Evolutionary conservation across 495 filamentous ascomycete genomes (phyloP).

Genomic region (Penicillium antarcticum): DNA sequence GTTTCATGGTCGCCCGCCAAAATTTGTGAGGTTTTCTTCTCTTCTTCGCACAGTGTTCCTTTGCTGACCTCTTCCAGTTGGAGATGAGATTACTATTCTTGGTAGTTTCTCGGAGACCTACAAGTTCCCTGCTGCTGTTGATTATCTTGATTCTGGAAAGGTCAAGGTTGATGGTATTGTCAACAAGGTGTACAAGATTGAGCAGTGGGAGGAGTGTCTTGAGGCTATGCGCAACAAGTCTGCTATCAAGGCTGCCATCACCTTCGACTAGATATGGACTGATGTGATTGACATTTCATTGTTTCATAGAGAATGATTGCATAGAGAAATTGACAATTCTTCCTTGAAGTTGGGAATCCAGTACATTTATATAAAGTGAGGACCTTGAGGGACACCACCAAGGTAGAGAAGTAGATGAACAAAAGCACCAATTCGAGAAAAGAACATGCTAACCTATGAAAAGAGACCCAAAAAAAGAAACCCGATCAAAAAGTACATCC

Average conservation of each 20-base stretch:
- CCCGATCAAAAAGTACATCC: too few relatives aligned
- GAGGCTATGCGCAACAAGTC: constrained; percentile 56
- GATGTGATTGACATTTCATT: not conserved
- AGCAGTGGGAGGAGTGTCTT: constrained; percentile 43
- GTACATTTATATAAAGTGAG: not conserved
- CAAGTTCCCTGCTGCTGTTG: constrained; percentile 70
- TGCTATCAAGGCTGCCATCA: constrained; percentile 69
- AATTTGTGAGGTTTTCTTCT: constrained; percentile 46
- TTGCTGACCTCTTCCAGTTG: constrained; percentile 20
- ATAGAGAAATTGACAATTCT: constrained; percentile 6
- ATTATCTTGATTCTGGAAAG: constrained; percentile 65
- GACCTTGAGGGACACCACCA: constrained; percentile 4
- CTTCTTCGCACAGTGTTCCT: not conserved
- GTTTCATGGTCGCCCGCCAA: constrained; percentile 66
- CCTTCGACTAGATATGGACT: constrained; percentile 51
- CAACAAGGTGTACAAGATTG: constrained; percentile 49
- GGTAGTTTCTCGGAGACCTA: constrained; percentile 68
- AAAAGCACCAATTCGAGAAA: not conserved
- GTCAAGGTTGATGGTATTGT: constrained; percentile 56
- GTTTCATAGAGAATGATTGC: not conserved
- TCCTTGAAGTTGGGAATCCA: not conserved
- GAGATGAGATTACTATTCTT: constrained; percentile 66
- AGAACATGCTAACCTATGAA: too few relatives aligned
- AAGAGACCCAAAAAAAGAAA: too few relatives aligned
- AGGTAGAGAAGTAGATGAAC: not conserved